Evolutionary conservation across 148 eudicot species (phyloP), one percentile per base, ranked within the genome.

Genomic region (Dianthus caryophyllus): DNA sequence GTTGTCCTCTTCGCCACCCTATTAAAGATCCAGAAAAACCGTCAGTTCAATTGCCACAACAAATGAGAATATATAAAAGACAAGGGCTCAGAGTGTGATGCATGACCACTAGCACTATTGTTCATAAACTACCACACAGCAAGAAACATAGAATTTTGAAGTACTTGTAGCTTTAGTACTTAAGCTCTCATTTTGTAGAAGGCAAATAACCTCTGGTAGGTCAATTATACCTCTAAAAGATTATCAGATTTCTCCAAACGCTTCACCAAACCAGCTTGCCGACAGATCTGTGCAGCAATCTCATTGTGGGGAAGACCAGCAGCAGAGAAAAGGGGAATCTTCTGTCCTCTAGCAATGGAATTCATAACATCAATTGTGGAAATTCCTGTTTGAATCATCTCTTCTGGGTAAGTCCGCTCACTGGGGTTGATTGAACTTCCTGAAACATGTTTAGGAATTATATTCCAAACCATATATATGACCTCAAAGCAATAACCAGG

Each of bases 291-390:
- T 53, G 99, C 99, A 67, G 99, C 99, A 69, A 94, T 94, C 79
- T 94, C 99, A 76, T 94, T 94, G 69, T 94, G 99, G 59, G 99
- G 99, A 75, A 94, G 96, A 86, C 99, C 99, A 73, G 99, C 97
- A 63, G 97, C 99, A 72, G 99, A 94, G 68, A 94, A 94, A 18
- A 94, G 88, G 68, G 99, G 99, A 67, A 94, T 94, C 78, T 94
- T 94, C 70, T 90, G 99, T 75, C 99, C 99, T 79, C 99, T 87
- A 62, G 99, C 99, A 75, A 94, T 90, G 49, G 99, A 94, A 68
- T 94, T 94, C 99, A 94, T 94, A 79, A 94, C 97, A 85, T 94
- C 99, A 71, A 94, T 86, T n/a, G 99, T 94, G 51, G 99, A 90
- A 78, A 90, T 90, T 41, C 96, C 97, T 15, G 97, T 90, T 78